Evolutionary conservation across 179 eudicot species (phyloP).

Genomic region (Actinidia arguta): DNA sequence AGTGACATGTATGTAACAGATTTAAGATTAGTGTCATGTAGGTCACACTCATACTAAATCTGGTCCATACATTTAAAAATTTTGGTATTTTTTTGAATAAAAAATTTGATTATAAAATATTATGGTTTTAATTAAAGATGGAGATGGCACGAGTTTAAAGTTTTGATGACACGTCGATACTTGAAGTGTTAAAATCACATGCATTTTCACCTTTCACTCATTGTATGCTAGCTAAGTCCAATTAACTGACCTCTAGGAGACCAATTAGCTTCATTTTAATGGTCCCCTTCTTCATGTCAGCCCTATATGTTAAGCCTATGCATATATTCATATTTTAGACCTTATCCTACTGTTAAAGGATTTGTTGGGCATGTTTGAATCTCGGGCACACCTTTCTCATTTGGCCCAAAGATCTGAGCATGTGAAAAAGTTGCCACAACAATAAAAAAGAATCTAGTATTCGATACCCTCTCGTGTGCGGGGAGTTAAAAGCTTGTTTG

Average conservation of each 20-base stretch:
- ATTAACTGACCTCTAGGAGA: not conserved
- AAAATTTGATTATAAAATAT: too few species aligned
- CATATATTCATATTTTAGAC: not conserved
- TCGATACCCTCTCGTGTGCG: not conserved
- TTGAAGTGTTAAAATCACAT: not conserved
- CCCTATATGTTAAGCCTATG: not conserved
- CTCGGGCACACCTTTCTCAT: not conserved
- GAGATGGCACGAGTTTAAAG: not conserved
- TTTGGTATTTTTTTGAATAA: too few species aligned
- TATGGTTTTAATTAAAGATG: too few species aligned
- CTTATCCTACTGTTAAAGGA: not conserved
- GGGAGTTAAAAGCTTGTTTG: not conserved
- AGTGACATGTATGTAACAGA: too few species aligned
- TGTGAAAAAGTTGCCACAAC: not conserved
- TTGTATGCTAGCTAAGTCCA: not conserved
- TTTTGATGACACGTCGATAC: not conserved
- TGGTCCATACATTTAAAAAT: too few species aligned
- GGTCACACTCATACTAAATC: too few species aligned
- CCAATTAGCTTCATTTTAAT: not conserved
- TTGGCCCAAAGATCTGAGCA: not conserved
- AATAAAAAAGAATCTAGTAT: not conserved
- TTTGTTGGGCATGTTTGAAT: not conserved
- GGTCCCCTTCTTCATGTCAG: not conserved
- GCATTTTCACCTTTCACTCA: not conserved
- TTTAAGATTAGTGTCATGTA: too few species aligned